Conservation (phyloP, 345 rosid genomes). For the Lepidium didymum region DNA sequence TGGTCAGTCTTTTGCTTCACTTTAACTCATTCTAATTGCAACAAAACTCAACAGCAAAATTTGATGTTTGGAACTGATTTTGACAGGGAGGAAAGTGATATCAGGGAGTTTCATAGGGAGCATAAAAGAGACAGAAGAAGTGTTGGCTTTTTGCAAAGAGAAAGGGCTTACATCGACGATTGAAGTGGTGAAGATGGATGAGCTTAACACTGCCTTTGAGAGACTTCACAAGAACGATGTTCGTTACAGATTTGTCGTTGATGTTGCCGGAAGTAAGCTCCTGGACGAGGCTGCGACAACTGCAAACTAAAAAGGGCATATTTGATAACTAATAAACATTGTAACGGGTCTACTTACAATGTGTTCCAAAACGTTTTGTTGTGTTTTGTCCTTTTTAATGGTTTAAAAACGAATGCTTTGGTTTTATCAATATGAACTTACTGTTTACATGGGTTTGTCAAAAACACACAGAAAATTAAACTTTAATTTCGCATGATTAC, state of each 20-base stretch:
- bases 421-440: not conserved
- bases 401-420: not conserved
- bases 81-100: slow-evolving; percentile 48
- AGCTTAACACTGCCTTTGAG: slow-evolving; percentile 46
- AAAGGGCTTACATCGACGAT: slow-evolving; percentile 48
- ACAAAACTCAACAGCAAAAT: not conserved
- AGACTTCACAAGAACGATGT: slow-evolving; percentile 62
- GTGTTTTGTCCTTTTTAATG: not conserved
- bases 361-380: not conserved
- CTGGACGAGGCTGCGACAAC: slow-evolving; percentile 18
- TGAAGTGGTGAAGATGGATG: slow-evolving; percentile 52
- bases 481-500: too few species aligned
- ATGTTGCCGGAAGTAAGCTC: slow-evolving; percentile 47
- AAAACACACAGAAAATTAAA: not conserved
- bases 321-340: too few species aligned
- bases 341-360: not conserved
- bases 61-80: not conserved
- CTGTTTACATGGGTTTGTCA: not conserved
- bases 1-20: slow-evolving; percentile 13
- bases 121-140: slow-evolving; percentile 50
- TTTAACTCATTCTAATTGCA: not conserved
- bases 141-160: slow-evolving; percentile 44
- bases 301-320: not conserved
- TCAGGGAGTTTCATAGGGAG: slow-evolving; percentile 55
- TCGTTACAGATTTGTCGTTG: slow-evolving; percentile 53